These are phyloP conservation scores for Trichoderma erinaceum DNA, from an alignment of 495 filamentous ascomycete species.

Conservation along the genomic window DNA sequence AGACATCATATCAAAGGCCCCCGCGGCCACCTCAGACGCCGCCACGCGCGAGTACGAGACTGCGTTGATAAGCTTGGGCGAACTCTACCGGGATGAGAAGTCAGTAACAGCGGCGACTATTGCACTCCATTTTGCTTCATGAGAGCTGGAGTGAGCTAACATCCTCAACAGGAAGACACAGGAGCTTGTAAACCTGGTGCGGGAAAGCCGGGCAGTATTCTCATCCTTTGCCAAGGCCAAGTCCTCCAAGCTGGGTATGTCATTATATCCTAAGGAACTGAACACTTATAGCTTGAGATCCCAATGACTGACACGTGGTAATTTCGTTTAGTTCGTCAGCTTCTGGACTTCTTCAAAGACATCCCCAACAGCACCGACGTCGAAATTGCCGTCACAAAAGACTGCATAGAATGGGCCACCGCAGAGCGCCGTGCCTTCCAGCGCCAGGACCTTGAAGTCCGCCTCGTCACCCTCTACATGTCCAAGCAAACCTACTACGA, in stretches of 20 bases:
- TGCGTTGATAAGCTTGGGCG: slow-evolving; percentile 76
- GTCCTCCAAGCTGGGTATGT: slow-evolving; percentile 91
- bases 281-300: neutral
- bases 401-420: slow-evolving; percentile 98
- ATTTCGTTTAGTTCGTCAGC: slow-evolving; percentile 71
- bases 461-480: slow-evolving; percentile 90
- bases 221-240: slow-evolving; percentile 98
- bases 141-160: slow-evolving; percentile 12
- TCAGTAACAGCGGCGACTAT: slow-evolving; percentile 28
- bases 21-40: slow-evolving; percentile 71
- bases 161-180: slow-evolving; percentile 54
- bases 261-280: neutral
- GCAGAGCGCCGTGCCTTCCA: slow-evolving; percentile 89
- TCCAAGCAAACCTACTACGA: slow-evolving; percentile 95
- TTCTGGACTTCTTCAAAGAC: slow-evolving; percentile 88
- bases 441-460: slow-evolving; percentile 94
- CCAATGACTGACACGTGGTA: slow-evolving; percentile 16
- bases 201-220: slow-evolving; percentile 79
- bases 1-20: slow-evolving; percentile 77
- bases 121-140: slow-evolving; percentile 5
- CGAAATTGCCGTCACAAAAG: slow-evolving; percentile 89
- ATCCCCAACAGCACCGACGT: slow-evolving; percentile 91
- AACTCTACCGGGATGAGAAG: slow-evolving; percentile 88
- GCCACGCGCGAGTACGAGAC: slow-evolving; percentile 83
- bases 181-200: slow-evolving; percentile 87